phyloP scores from a whole-genome alignment of 2,329 filamentous ascomycete species.

The Colletotrichum orbiculare region DNA sequence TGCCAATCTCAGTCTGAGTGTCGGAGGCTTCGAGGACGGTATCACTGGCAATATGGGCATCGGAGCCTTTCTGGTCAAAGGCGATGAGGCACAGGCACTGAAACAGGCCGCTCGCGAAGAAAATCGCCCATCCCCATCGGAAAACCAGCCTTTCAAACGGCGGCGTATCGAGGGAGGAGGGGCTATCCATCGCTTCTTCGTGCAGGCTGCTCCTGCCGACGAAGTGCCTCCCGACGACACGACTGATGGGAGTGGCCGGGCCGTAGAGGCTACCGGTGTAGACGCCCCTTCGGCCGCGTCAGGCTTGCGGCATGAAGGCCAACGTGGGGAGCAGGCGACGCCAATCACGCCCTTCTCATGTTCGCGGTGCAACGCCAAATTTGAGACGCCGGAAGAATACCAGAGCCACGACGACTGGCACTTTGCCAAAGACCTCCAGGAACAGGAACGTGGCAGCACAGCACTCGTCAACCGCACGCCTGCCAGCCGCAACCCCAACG shows the following conservation, averaged over 20 bases:
- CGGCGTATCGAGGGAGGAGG: conserved; percentile 58
- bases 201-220: conserved; percentile 50
- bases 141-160: conserved; percentile 49
- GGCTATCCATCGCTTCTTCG: conserved; percentile 70
- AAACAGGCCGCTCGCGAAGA: conserved; percentile 50
- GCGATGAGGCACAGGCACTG: conserved; percentile 70
- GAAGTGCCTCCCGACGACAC: conserved; percentile 39
- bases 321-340: conserved; percentile 40
- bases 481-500: conserved; percentile 44
- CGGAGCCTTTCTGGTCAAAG: conserved; percentile 83
- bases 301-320: conserved; percentile 34
- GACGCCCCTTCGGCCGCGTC: conserved; percentile 1
- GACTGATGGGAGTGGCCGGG: conserved; percentile 10
- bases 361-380: conserved; percentile 70
- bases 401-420: conserved; percentile 94
- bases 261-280: conserved; percentile 35
- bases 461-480: conserved; percentile 54
- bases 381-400: conserved; percentile 67
- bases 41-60: conserved; percentile 87
- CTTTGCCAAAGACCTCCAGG: conserved; percentile 86
- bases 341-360: conserved; percentile 62
- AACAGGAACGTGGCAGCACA: conserved; percentile 64
- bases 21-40: conserved; percentile 93
- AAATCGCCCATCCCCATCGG: conserved; percentile 7
- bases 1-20: conserved; percentile 86